Evolutionary conservation across 2,329 filamentous ascomycete species (phyloP), one percentile per base, ranked within the genome.

Genomic region (Zasmidium cellare): DNA sequence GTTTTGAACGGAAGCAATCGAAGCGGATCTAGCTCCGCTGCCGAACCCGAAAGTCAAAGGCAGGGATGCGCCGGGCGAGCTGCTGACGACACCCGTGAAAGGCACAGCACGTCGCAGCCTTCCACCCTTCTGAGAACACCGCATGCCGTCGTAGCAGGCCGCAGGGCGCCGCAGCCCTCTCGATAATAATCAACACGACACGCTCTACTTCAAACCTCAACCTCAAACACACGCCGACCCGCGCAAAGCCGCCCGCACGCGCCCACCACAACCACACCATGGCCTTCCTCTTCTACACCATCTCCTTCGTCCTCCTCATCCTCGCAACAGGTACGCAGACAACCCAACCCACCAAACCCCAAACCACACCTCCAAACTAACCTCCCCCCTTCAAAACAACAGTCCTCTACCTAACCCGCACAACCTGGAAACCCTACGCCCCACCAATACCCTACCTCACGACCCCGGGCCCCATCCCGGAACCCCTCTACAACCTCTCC

Each of bases 401-500:
- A 90, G 84, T 80, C 58, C 86, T 94, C 69, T 96, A 92, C 82
- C 78, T 94, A 65, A 93, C 90, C 57, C 91, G 93, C 66, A 75
- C 82, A 56, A 82, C 81, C 77, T 97, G 94, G 94, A 77, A 88
- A 46, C 87, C 84, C 56, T 79, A 84, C 65, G 75, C 96, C 48
- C 86, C 88, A 56, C 69, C 72, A 25, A 80, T 87, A 25, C 80
- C 82, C 51, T 81, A 79, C 69, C 63, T 78, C 58, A 78, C 83
- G 41, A 74, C 77, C 20, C 71, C 73, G 57, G 72, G 72, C 55
- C 72, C 79, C 59, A 72, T 84, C 66, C 80, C 82, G 52, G 77
- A 80, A 67, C 73, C 81, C 62, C 76, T 82, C 61, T 87, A 88
- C 73, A 60, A 76, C 65, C 61, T 76, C 60, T 74, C 81, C 45